Evolutionary conservation across 805 yeast species (phyloP).

Genomic region (Yarrowia osloensis): DNA sequence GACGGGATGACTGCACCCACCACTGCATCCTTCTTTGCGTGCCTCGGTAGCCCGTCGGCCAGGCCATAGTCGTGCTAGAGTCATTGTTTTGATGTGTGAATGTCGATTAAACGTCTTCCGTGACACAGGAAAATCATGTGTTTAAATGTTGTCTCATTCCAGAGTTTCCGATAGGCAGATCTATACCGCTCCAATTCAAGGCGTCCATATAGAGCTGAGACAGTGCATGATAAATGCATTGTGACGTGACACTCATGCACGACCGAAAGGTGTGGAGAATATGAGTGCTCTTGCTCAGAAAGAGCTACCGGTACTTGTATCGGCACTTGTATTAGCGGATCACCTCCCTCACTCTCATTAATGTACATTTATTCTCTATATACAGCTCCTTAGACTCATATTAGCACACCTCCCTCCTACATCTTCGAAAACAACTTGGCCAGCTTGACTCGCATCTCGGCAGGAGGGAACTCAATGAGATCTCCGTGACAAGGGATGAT

Average conservation of each 20-base stretch:
- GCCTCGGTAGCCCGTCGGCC: not conserved
- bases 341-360: not conserved
- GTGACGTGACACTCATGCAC: not conserved
- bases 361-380: not conserved
- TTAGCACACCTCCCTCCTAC: not conserved
- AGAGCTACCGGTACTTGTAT: too few relatives aligned
- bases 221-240: not conserved
- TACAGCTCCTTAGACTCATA: not conserved
- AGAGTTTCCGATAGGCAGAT: not conserved
- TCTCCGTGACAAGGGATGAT: slow-evolving; percentile 10
- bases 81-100: not conserved
- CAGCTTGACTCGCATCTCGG: not conserved
- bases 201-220: not conserved
- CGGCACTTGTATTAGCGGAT: too few relatives aligned
- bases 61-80: not conserved
- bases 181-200: not conserved
- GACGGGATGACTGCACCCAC: not conserved
- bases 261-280: too few relatives aligned
- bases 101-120: not conserved
- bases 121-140: too few relatives aligned
- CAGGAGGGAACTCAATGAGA: not conserved
- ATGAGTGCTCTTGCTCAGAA: too few relatives aligned
- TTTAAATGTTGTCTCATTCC: not conserved
- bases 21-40: not conserved
- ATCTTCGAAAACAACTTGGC: not conserved